Conservation (phyloP, 352 stramenopile genomes). For the Phytophthora brassicae region DNA sequence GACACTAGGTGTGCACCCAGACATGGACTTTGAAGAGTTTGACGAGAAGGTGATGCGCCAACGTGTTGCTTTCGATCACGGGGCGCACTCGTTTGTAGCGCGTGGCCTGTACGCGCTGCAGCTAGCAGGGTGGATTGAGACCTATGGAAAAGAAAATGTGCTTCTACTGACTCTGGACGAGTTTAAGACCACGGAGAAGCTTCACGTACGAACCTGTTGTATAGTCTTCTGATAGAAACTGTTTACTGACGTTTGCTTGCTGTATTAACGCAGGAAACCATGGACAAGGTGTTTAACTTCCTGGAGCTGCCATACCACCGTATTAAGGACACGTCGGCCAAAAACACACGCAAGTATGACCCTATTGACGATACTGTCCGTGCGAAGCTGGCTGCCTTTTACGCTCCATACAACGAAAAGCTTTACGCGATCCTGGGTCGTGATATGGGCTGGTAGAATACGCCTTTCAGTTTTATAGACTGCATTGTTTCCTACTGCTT, state of each 20-base stretch:
- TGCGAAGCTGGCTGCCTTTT: slow-evolving; percentile 71
- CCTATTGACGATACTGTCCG: slow-evolving; percentile 56
- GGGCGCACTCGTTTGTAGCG: slow-evolving; percentile 80
- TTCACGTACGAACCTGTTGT: slow-evolving; percentile 51
- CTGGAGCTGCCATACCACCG: slow-evolving; percentile 79
- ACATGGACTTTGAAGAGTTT: too few relatives aligned
- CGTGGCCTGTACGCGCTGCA: slow-evolving; percentile 95
- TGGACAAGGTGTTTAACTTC: slow-evolving; percentile 86
- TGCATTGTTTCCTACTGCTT: slow-evolving; percentile 20
- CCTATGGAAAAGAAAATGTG: slow-evolving; percentile 90
- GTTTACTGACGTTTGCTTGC: slow-evolving; percentile 20
- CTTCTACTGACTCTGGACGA: slow-evolving; percentile 94
- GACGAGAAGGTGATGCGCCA: too few relatives aligned
- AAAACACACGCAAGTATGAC: slow-evolving; percentile 89
- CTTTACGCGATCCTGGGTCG: slow-evolving; percentile 67
- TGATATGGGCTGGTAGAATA: slow-evolving; percentile 57
- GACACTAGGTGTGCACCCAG: too few relatives aligned
- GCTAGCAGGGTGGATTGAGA: slow-evolving; percentile 90
- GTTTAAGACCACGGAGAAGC: slow-evolving; percentile 75
- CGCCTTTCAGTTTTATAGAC: slow-evolving; percentile 3
- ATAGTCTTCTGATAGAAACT: neutral
- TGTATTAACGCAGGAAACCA: slow-evolving; percentile 42
- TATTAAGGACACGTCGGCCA: slow-evolving; percentile 80
- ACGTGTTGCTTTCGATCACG: slow-evolving; percentile 53
- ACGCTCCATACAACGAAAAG: slow-evolving; percentile 83